Percentiles rank a stretch among this genome's conserved stretches.
These are phyloP conservation scores for Fagopyrum homotropicum DNA, from an alignment of 148 eudicot genomes.

Conservation along the genomic window DNA sequence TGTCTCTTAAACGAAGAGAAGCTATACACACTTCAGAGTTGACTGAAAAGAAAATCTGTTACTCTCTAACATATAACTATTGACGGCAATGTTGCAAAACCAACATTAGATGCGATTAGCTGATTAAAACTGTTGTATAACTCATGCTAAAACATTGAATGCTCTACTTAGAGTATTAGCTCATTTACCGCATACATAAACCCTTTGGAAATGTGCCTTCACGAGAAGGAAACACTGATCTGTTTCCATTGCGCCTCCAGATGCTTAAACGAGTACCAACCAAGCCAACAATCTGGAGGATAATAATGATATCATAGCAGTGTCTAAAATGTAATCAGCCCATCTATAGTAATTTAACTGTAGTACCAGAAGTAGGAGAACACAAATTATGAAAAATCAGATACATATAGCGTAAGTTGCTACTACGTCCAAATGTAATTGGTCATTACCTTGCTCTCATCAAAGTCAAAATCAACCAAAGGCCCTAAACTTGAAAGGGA, in stretches of 20 bases:
- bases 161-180: constrained; percentile 4
- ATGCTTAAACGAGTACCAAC: constrained; percentile 70
- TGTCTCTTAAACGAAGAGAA: too few relatives aligned
- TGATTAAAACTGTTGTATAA: neutral
- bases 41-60: neutral
- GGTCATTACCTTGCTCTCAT: constrained; percentile 70
- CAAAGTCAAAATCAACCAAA: constrained; percentile 81
- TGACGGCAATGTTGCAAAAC: neutral
- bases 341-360: neutral
- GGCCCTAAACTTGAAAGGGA: constrained; percentile 42
- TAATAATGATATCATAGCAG: constrained; percentile 5
- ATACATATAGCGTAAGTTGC: neutral
- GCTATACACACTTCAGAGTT: neutral
- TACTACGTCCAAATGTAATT: neutral
- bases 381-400: constrained; percentile 1
- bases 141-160: neutral
- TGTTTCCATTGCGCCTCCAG: constrained; percentile 60
- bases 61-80: neutral
- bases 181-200: constrained; percentile 59
- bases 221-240: constrained; percentile 55
- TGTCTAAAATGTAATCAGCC: neutral
- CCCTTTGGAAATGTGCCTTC: constrained; percentile 62
- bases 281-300: constrained; percentile 70
- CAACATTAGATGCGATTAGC: neutral
- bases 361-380: neutral